Evolutionary conservation across 352 stramenopile genomes (phyloP), one percentile per base, ranked within the genome.

Genomic region (Phytophthora pisi): DNA sequence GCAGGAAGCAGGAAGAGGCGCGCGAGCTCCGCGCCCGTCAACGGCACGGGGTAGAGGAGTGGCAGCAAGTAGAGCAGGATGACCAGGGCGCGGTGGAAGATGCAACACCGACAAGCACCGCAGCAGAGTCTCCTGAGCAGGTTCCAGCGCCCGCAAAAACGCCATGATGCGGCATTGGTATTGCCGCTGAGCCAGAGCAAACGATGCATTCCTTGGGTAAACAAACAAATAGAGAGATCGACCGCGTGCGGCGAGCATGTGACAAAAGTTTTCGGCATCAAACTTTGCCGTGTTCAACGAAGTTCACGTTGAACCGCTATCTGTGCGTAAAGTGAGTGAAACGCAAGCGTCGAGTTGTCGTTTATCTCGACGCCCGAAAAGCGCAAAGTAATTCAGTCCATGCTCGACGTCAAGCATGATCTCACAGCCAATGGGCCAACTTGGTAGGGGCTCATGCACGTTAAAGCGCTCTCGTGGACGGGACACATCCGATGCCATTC

Each of bases 11-110:
- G 57, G 74, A 84, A 24, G 75, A 89, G 49, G 81, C 77, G 2
- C 81, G 83, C 0, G 71, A 88, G 62, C 58, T 77, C 9, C 81
- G 84, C 38, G 79, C 74, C 20, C 72, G 81, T 45, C 81, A 89
- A 40, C 79, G 84, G 10, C 66, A 79, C 57, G 72, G 51, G 23
- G 43, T 47, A 11, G 68, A 72, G 23, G 66, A 80, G 15, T 72
- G 64, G 26, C 68, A 76, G 24, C 50, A 70, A 45, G 30, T 72
- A 52, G 64, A 68, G 15, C 40, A 77, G 31, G 51, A 64, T 1
- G 58, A 62, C 23, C 46, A 72, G 57, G 61, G 36, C 49, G 45
- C 52, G 31, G 47, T 46, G 40, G 51, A 50, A 46, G 54, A 51
- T 31, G 28, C 50, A 50, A 47, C 46, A 56, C 4, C 42, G 20